phyloP scores from a whole-genome alignment of 176 grass and related monocot species.

The Raddia guianensis region DNA sequence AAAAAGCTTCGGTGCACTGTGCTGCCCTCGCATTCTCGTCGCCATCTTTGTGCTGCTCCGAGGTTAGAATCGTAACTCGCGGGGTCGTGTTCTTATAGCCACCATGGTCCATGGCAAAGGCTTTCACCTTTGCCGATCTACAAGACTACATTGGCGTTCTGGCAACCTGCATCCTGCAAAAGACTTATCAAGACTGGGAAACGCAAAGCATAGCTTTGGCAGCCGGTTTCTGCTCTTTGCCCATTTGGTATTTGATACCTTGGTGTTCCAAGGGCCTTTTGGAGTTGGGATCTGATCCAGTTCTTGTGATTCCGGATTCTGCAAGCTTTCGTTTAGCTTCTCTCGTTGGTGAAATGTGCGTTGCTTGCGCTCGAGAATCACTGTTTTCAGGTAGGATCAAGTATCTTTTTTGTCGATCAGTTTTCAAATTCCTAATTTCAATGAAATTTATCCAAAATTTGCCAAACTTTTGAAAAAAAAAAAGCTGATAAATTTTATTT shows the following conservation, averaged over 20 bases:
- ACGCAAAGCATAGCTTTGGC: constrained; percentile 67
- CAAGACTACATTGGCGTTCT: not conserved
- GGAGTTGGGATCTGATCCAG: constrained; percentile 58
- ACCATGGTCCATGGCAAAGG: not conserved
- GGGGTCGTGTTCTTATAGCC: constrained; percentile 43
- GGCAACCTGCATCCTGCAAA: not conserved
- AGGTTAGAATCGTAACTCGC: not conserved
- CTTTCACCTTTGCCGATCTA: not conserved
- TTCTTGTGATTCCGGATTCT: constrained; percentile 44
- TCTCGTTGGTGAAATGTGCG: not conserved
- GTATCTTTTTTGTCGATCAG: too few species aligned
- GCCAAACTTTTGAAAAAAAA: too few species aligned
- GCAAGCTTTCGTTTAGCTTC: not conserved
- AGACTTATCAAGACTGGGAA: constrained; percentile 21
- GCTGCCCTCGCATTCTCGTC: not conserved
- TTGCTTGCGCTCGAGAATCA: constrained; percentile 19
- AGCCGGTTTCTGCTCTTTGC: not conserved
- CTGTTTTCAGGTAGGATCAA: not conserved
- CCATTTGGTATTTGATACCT: constrained; percentile 40
- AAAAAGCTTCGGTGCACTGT: constrained; percentile 47
- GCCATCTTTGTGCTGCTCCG: constrained; percentile 9
- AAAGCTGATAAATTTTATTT: too few species aligned
- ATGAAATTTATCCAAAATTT: too few species aligned
- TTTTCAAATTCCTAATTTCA: too few species aligned
- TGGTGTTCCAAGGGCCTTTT: constrained; percentile 8